Evolutionary conservation across 305 asterid genomes (phyloP), one percentile per base, ranked within the genome.

Genomic region (Caryopteris hybrid): DNA sequence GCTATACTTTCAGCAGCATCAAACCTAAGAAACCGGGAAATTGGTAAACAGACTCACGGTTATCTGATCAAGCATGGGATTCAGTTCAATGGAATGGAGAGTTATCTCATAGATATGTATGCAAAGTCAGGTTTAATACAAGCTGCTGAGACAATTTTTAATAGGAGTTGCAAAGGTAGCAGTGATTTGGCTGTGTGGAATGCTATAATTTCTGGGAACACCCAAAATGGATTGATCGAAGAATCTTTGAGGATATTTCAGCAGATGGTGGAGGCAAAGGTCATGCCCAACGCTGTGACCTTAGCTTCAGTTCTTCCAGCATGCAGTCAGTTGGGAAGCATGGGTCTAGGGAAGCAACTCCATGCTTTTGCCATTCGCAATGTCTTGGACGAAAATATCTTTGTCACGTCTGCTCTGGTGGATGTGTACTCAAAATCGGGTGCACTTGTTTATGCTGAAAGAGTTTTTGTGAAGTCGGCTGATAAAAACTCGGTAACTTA

Each of bases 391-490:
- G 56, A 54, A 59, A 92, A 90, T 75, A 81, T 85, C 73, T 92
- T 84, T 64, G 95, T 92, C 75, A 52, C 78, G 75, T 86, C 96
- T 31, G 95, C 95, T 61, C 46, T 92, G 73, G 88, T 92, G 56
- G 96, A 90, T 76, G 88, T 86, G 97, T 92, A 90, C 85, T 85
- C 98, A 51, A 92, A 92, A 84, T 80, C 86, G 31, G 98, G 97
- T 56, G 70, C 77, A 34, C 61, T 90, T 47, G 68, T 62, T 63
- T 81, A 86, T 36, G 92, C 97, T 13, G 95, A 92, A 76, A 76
- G 78, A 51, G 84, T 85, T 48, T 92, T 92, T 69, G 23, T 47
- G 59, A 81, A 59, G 31, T 73, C 82, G 57, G 60, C 66, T n/a
- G 89, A 81, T 65, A 90, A 79, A 64, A 91, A 86, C 65, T 79